Evolutionary conservation across 2,329 filamentous ascomycete species (phyloP), one percentile per base, ranked within the genome.

Genomic region (Xylariaceae sp.): DNA sequence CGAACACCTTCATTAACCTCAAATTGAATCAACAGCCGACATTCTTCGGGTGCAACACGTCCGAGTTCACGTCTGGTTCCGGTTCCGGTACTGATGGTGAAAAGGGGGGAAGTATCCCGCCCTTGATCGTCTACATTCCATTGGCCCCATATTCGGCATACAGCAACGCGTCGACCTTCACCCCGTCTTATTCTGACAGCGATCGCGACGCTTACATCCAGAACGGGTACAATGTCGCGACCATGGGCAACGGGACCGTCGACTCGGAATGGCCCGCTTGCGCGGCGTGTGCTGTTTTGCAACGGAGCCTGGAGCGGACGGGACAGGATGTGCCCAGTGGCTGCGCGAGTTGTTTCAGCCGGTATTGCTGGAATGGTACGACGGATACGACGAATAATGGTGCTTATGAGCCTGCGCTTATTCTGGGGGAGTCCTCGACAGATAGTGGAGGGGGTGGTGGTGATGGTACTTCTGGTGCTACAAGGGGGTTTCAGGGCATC

Each of bases 311-410:
- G 54, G 74, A 81, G 49, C 78, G 88, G 40, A 92, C 88, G 0
- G 73, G 75, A 16, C 85, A 85, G 0, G 52, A 69, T 0, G 75
- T 91, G 1, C 92, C 92, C 0, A 73, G 77, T 1, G 80, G 79
- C 8, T 98, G 93, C 70, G 73, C 69, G 35, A 60, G 75, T 40
- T 98, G 93, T 70, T 97, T 96, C 66, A 55, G 72, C 11, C 67
- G 72, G 17, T 96, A 96, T 71, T 98, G 93, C 77, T 98, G 93
- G 93, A 80, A 96, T 64, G 93, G 93, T n/a, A 87, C 79, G 1
- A 57, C 49, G 0, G 62, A 69, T 40, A 63, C 55, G 40, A 56
- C 65, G 0, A 49, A 57, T 2, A 47, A 49, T 12, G 29, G 33
- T 4, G 55, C 52, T 0, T 80, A 75, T 48, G 62, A 70, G 19